Evolutionary conservation across 805 yeast species (phyloP), one percentile per base, ranked within the genome.

Genomic region (Candida insectalens): DNA sequence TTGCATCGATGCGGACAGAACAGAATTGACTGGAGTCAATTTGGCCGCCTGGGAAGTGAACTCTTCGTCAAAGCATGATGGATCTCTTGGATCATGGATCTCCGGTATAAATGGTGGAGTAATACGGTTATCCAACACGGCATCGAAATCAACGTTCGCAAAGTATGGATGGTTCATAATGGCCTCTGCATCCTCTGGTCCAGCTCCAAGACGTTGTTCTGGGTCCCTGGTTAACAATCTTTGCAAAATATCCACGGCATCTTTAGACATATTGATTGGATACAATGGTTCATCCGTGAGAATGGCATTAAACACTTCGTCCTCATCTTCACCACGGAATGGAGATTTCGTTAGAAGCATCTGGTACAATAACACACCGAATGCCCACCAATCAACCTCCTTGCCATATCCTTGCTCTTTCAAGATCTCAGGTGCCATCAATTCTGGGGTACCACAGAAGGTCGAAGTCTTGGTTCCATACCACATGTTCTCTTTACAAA

Each of bases 381-480:
- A 85, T 1, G 98, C 97, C 98, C 98, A 92, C 98, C 98, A 92
- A 60, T 92, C 99, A 35, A 92, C 98, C 26, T 92, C 82, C 51
- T 94, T 76, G 34, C 87, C 92, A 51, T 92, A 92, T 39, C 78
- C 82, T 57, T 88, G 94, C 35, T 92, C 97, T 43, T 84, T 78
- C 51, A 92, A 67, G 45, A 92, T 89, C 59, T 92, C 99, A 0
- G 99, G 99, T 1, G 98, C 99, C 95, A 92, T 92, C 46, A 92
- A 83, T 57, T 92, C 98, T 0, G 99, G 99, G 3, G 99, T 92
- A 47, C 99, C 98, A 65, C 98, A 92, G 64, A 89, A 92, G 0
- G 98, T 92, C 4, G 84, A 78, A 0, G 96, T 92, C 14, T 88
- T 84, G 45, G 71, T 75, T 9, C 85, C 87, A 53, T 45, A 43